A percentile compares a stretch with the other conserved stretches of the same genome.
Conservation (phyloP, 164 flowering plant genomes). For the Kalanchoe fedtschenkoi region DNA sequence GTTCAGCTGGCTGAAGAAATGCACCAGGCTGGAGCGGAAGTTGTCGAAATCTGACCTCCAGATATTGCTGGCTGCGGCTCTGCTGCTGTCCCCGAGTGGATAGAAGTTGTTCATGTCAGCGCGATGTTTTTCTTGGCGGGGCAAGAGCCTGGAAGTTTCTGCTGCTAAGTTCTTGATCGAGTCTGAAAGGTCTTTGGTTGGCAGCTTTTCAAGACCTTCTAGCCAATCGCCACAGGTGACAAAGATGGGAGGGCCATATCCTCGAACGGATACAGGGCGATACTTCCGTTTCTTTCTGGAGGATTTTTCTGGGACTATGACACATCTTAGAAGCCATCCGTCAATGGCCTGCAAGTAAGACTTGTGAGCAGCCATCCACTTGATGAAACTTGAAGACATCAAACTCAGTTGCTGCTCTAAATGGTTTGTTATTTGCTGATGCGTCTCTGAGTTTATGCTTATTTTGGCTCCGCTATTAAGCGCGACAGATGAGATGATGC, state of each 20-base stretch:
- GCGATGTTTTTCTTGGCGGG: conserved; percentile 58
- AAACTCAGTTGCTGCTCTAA: conserved; percentile 46
- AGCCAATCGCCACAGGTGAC: conserved; percentile 62
- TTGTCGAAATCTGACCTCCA: conserved; percentile 39
- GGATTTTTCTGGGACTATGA: conserved; percentile 22
- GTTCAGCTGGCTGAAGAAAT: conserved; percentile 43
- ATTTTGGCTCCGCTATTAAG: conserved; percentile 29
- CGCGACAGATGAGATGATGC: conserved; percentile 40
- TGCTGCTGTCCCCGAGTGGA: conserved; percentile 13
- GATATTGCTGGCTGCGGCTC: conserved; percentile 33
- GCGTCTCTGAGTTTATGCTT: conserved; percentile 50
- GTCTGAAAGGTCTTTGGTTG: conserved; percentile 36
- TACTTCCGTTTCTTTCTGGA: conserved; percentile 35
- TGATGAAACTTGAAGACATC: conserved; percentile 53
- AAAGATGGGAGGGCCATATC: conserved; percentile 66
- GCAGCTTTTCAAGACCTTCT: conserved; percentile 32
- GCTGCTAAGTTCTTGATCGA: conserved; percentile 45
- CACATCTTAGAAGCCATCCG: conserved; percentile 74
- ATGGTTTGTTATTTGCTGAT: conserved; percentile 36
- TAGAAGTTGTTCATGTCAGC: conserved; percentile 12
- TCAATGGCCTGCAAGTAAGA: conserved; percentile 54
- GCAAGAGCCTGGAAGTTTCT: conserved; percentile 46
- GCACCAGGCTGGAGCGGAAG: conserved; percentile 40
- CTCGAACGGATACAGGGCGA: conserved; percentile 24
- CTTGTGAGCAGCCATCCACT: conserved; percentile 64